A percentile compares a stretch with the other conserved stretches of the same genome.
Evolutionary conservation across 345 rosid species (phyloP).

Genomic region (Passiflora organensis): DNA sequence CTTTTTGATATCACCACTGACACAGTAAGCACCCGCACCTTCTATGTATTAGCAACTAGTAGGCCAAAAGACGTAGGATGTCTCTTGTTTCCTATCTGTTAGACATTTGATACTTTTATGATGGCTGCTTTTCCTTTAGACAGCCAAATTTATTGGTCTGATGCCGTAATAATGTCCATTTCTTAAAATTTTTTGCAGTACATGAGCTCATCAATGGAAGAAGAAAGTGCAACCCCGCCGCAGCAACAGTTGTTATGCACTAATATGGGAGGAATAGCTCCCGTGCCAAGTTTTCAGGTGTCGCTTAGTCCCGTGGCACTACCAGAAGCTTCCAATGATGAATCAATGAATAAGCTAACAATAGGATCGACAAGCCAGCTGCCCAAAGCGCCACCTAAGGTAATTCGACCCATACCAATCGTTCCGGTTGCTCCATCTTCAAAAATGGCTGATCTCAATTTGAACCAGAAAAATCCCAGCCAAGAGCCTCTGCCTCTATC

Average conservation of each 20-base stretch:
- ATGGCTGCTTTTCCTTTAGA: too few relatives aligned
- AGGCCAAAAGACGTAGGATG: too few relatives aligned
- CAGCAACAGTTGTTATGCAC: constrained; percentile 12
- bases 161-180: too few relatives aligned
- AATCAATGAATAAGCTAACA: constrained; percentile 26
- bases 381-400: constrained; percentile 20
- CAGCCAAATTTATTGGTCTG: too few relatives aligned
- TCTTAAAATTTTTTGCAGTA: constrained; percentile 26
- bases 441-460: constrained; percentile 61
- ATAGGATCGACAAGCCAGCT: constrained; percentile 18
- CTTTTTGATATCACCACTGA: constrained; percentile 71
- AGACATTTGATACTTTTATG: too few relatives aligned
- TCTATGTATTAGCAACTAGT: too few relatives aligned
- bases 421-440: constrained; percentile 58
- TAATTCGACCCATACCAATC: constrained; percentile 45
- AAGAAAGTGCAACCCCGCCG: constrained; percentile 21
- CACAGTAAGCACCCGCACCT: constrained; percentile 22
- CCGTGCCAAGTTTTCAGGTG: constrained; percentile 29
- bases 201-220: constrained; percentile 34
- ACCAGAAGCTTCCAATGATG: constrained; percentile 22
- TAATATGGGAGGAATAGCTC: constrained; percentile 19
- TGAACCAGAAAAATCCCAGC: constrained; percentile 28
- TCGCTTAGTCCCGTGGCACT: constrained; percentile 12
- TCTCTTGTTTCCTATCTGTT: too few relatives aligned
- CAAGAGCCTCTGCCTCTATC: constrained; percentile 41